Conservation (phyloP, 2,329 filamentous ascomycete genomes). For the Penicillium palitans region DNA sequence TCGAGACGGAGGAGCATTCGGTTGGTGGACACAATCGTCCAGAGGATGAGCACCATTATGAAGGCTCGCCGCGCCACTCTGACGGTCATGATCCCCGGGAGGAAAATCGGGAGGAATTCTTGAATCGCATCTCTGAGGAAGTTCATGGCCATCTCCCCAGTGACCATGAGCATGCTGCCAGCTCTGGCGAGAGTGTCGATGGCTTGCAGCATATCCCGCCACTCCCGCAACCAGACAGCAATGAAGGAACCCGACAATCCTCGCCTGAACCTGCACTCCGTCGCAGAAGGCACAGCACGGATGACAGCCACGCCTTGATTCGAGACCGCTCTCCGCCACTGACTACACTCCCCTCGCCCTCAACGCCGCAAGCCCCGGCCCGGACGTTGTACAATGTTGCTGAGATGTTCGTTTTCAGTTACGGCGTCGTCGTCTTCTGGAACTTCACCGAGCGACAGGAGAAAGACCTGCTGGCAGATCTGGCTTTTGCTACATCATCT, state of each 20-base stretch:
- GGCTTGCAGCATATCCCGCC: background rate
- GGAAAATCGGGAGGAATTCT: constrained; percentile 15
- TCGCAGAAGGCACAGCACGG: constrained; percentile 26
- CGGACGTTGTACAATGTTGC: constrained; percentile 69
- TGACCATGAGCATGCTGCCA: constrained; percentile 8
- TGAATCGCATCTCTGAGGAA: constrained; percentile 19
- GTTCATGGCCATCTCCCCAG: constrained; percentile 5
- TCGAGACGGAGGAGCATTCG: constrained; percentile 57
- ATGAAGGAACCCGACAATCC: constrained; percentile 5
- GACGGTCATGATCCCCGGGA: constrained; percentile 14
- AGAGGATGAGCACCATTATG: constrained; percentile 32
- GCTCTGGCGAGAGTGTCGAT: background rate
- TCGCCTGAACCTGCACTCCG: constrained; percentile 17
- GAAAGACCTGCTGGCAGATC: constrained; percentile 90
- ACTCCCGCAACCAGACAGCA: background rate
- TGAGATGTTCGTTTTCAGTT: constrained; percentile 96
- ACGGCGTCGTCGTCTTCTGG: constrained; percentile 98
- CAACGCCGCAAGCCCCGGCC: constrained; percentile 53
- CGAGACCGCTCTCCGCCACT: constrained; percentile 45
- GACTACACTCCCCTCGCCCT: constrained; percentile 35
- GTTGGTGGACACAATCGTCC: constrained; percentile 38
- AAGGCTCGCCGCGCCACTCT: constrained; percentile 14
- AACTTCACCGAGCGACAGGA: constrained; percentile 96
- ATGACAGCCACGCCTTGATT: constrained; percentile 23
- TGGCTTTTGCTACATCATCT: constrained; percentile 71